Evolutionary conservation across 306 rosid genomes (phyloP).

Genomic region (Acacia acuminata): DNA sequence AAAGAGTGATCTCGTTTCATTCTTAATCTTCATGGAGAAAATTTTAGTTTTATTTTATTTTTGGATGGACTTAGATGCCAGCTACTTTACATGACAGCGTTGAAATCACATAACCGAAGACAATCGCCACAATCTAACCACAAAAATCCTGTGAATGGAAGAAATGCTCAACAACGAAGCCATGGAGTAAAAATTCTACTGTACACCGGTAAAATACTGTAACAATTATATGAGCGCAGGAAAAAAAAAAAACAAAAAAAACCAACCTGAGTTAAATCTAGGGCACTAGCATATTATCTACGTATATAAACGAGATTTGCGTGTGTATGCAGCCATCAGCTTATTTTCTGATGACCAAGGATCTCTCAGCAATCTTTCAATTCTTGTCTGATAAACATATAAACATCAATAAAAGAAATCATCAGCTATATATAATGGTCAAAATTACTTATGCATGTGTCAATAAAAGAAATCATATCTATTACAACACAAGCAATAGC

Average conservation of each 20-base stretch:
- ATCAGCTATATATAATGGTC: neutral
- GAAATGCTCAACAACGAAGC: neutral
- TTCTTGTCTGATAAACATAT: constrained; percentile 31
- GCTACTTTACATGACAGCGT: neutral
- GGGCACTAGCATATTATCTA: neutral
- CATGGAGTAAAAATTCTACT: neutral
- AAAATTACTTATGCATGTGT: constrained; percentile 16
- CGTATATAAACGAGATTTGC: neutral
- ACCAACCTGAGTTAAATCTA: neutral
- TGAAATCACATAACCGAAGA: neutral
- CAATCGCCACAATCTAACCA: neutral
- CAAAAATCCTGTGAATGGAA: neutral
- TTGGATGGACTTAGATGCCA: too few species aligned
- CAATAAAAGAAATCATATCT: constrained; percentile 4
- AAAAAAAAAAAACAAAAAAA: neutral
- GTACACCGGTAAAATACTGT: neutral
- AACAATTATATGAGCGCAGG: too few species aligned
- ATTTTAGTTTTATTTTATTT: too few species aligned
- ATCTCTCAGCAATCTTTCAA: neutral
- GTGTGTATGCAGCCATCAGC: neutral
- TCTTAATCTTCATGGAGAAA: too few species aligned
- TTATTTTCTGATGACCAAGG: neutral
- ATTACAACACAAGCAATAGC: neutral
- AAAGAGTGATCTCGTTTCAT: too few species aligned
- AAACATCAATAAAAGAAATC: constrained; percentile 29